Evolutionary conservation across 345 rosid genomes (phyloP), one percentile per base, ranked within the genome.

Genomic region (Pelargonium nanum): DNA sequence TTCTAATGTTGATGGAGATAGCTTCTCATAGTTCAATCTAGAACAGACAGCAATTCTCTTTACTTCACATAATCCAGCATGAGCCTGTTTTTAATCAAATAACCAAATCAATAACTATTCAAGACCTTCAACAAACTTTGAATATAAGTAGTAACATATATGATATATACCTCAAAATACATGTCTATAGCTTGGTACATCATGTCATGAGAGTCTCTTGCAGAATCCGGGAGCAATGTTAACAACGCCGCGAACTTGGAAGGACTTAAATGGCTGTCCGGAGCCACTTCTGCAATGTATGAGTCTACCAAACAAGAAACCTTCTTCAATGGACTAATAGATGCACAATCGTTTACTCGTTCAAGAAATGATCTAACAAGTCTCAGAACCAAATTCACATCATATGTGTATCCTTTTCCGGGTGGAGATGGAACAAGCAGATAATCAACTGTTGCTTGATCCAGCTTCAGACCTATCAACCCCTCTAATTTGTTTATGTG

Each of bases 381-480:
- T 67, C 91, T 80, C 57, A 73, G n/a, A 52, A 80, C 79, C 61
- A 82, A 62, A 68, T 65, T 34, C 40, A 79, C 80, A 74, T 85
- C 84, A 51, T 82, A 80, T 26, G 58, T 54, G 26, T 70, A 70
- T 32, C n/a, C 24, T 53, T 64, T 62, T 26, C 70, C 57, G 0
- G 2, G 28, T 0, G 71, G 74, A 19, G 83, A 63, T 54, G 63
- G 83, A 55, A 78, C 28, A 0, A 82, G 73, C 59, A 82, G 65
- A 61, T 75, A 70, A 62, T 78, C 80, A 53, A 78, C 22, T 4
- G 74, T 80, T 56, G 84, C 81, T 66, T 70, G 74, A 65, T 82
- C 85, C 4, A 85, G 77, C 56, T 28, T 67, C 0, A 70, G 74
- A 58, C 84, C 83, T 16, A 82, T 80, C 55, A 78, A 65, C 22